Evolutionary conservation across 768 basidiomycete genomes (phyloP), one percentile per base, ranked within the genome.

Genomic region (Tricholoma flavovirens): DNA sequence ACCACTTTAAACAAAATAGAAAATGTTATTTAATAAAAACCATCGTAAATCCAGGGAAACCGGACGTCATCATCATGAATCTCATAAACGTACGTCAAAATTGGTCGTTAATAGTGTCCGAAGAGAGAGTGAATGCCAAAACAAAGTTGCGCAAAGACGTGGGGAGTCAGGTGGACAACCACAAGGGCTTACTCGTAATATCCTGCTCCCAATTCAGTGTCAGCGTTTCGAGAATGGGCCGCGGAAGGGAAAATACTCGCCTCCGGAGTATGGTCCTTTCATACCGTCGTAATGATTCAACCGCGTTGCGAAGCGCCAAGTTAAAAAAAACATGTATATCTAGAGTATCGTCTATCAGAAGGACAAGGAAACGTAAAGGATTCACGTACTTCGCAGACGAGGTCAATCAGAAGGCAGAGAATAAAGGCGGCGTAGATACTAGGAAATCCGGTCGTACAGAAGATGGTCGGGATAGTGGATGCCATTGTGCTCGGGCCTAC

Each of bases 281-380:
- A 89, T 78, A 62, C 69, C 71, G 32, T 73, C 67, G 71, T 88
- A 88, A 69, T 85, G 80, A 69, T 84, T 82, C 68, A 88, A 70
- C 62, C 84, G 75, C 69, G 83, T 86, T 63, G 79, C 78, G 80
- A 82, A 89, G 55, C 86, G 77, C 87, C 86, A 90, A 64, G 75
- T 76, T 69, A 88, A 71, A 76, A 89, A 87, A 69, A 79, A 82
- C 84, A 88, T 86, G 76, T 89, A 88, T 51, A 86, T 64, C 87
- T 88, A 61, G 29, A 60, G 57, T 67, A 57, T 32, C 26, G 58
- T 55, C 36, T 57, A 66, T 69, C 64, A 64, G 66, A 60, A 60
- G 2, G n/a, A 57, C 59, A 62, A 53, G 61, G 64, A 56, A 60
- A 56, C 54, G 48, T 32, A 49, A 40, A 54, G 48, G 60, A 59